Percentiles rank a stretch among this genome's conserved stretches.
These are phyloP conservation scores for Kazachstania africana DNA, from an alignment of 805 yeast species.

Conservation along the genomic window DNA sequence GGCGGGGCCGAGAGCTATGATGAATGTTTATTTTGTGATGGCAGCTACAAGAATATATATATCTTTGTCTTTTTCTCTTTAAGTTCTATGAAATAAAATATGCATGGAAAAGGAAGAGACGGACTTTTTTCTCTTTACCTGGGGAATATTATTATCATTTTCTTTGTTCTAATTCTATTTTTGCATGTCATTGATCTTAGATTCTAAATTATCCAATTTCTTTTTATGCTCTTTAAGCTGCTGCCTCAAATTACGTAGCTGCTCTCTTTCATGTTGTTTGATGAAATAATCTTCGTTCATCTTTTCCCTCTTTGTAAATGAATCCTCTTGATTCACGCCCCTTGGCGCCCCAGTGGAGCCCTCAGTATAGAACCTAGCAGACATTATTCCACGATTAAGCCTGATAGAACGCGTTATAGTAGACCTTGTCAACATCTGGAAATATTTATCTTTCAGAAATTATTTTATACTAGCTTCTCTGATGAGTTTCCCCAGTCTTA, in stretches of 20 bases:
- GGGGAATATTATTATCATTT: no score
- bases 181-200: constrained; percentile 29
- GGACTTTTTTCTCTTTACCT: no score
- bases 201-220: constrained; percentile 40
- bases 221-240: constrained; percentile 66
- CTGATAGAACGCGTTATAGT: constrained; percentile 20
- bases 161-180: no score
- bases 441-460: neutral
- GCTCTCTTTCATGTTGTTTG: constrained; percentile 84
- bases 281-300: constrained; percentile 81
- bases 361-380: constrained; percentile 31
- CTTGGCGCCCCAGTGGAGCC: constrained; percentile 55
- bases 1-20: no score
- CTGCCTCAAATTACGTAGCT: constrained; percentile 63
- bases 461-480: no score
- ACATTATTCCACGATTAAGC: constrained; percentile 4
- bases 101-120: no score
- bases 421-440: constrained; percentile 16
- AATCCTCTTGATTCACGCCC: constrained; percentile 34
- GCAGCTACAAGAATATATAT: no score
- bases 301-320: constrained; percentile 78
- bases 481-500: no score
- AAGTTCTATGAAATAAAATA: no score
- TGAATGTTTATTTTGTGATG: no score
- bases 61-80: no score